A percentile compares a stretch with the other conserved stretches of the same genome.
Conservation (phyloP, 345 rosid species). For the Xanthoceras sorbifolium region DNA sequence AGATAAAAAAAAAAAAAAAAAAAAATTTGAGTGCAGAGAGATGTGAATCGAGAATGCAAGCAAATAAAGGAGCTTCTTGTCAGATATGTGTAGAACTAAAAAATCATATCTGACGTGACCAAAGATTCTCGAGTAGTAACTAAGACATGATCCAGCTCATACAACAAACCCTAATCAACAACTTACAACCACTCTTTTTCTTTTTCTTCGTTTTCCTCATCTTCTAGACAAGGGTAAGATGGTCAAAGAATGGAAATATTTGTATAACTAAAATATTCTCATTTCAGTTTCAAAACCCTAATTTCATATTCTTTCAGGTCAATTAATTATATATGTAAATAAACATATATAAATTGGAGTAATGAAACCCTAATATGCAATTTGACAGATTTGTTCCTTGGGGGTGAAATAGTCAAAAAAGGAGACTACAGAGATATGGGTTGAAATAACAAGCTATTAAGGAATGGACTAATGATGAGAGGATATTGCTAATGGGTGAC, state of each 20-base stretch:
- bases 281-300: slow-evolving; percentile 27
- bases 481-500: background rate
- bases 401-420: too few relatives aligned
- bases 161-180: slow-evolving; percentile 18
- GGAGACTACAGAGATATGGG: too few relatives aligned
- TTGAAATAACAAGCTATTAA: slow-evolving; percentile 26
- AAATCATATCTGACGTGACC: slow-evolving; percentile 47
- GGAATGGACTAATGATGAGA: too few relatives aligned
- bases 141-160: slow-evolving; percentile 15
- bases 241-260: slow-evolving; percentile 7
- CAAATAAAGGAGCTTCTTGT: slow-evolving; percentile 25
- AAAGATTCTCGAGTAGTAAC: slow-evolving; percentile 35
- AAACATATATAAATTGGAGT: background rate
- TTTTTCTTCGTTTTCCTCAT: background rate
- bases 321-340: background rate
- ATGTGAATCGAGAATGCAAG: slow-evolving; percentile 11
- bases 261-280: background rate
- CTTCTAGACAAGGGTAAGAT: slow-evolving; percentile 12
- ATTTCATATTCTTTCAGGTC: background rate
- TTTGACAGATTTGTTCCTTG: background rate
- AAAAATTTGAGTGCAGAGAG: background rate
- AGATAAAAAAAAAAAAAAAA: background rate
- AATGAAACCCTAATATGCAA: slow-evolving; percentile 22
- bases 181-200: background rate
- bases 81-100: slow-evolving; percentile 32